Conservation (phyloP, 306 rosid genomes). For the Prosopis cineraria region DNA sequence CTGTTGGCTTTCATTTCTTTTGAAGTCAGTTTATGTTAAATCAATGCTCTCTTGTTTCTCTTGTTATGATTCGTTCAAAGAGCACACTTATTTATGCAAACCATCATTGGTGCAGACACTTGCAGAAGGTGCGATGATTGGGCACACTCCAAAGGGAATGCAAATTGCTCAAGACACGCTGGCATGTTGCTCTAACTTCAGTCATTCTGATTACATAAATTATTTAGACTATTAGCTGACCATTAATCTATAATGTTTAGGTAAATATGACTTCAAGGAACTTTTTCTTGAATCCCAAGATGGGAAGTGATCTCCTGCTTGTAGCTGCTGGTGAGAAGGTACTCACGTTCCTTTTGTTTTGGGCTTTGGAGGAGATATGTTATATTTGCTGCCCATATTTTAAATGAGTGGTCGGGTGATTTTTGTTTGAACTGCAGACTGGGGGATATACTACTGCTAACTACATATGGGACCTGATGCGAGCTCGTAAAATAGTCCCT, state of each 20-base stretch:
- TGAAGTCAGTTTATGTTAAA: too few species aligned
- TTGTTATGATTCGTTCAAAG: not conserved
- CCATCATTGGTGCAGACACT: conserved; percentile 56
- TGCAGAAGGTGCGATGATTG: conserved; percentile 89
- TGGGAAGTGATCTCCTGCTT: too few species aligned
- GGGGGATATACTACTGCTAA: too few species aligned
- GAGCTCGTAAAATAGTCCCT: conserved; percentile 54
- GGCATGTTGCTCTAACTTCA: too few species aligned
- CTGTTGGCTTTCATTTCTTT: too few species aligned
- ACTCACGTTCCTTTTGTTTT: too few species aligned
- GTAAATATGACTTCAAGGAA: conserved; percentile 60
- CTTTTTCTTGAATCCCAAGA: conserved; percentile 52
- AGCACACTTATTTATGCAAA: not conserved
- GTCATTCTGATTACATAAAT: not conserved
- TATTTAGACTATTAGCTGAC: conserved; percentile 12
- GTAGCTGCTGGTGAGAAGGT: too few species aligned
- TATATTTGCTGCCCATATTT: too few species aligned
- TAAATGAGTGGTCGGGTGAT: too few species aligned
- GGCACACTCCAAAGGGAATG: conserved; percentile 59
- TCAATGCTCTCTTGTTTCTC: not conserved
- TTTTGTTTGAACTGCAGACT: not conserved
- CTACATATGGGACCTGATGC: too few species aligned
- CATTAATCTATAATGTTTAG: conserved; percentile 43
- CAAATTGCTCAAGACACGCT: too few species aligned
- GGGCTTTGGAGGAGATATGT: not conserved